Base-by-base conservation (phyloP, 176 grass and related monocot species). In the Pontederia paniculata region DNA sequence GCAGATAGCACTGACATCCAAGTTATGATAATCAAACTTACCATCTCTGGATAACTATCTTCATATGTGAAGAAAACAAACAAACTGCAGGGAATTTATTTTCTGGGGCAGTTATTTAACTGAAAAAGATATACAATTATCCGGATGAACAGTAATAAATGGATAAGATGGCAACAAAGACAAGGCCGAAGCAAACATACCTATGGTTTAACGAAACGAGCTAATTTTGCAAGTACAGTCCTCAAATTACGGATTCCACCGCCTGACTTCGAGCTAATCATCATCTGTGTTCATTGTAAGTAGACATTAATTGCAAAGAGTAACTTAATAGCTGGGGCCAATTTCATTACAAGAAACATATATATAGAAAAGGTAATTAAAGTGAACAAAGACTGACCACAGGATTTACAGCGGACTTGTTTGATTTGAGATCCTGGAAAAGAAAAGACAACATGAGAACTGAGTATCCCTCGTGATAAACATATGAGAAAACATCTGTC, bases 241-340 rank as follows among this genome's bases (percentile, higher is more conserved):
- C 93, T 81, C 60, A 91, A 62, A 57, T 78, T 73, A 43, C 77
- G 73, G 17, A 90, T 66, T 15, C 86, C 91, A 1, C 80, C 93
- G 53, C 86, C 93, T 21, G 86, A 78, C 70, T 90, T 90, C 7
- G 93, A 97, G 77, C 83, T 97, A 77, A 82, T 77, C 83, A 90
- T 97, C 83, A 88, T 82, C 93, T 90, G 43, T 55, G 78, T 22
- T 19, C 41, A 17, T 52, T 61, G 15, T 28, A 66, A 54, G 7
- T 37, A 56, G 55, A 10, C 16, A 21, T 44, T 8, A 52, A 71
- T 23, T 53, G 6, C 12, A 65, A 42, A 48, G 9, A 12, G 31
- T 23, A 60, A 5, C 28, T n/a, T n/a, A n/a, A n/a, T 21, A 60
- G 57, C 25, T 2, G 25, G 25, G 25, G 25, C 25, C 25, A 31